These are phyloP conservation scores for Colletotrichum falcatum DNA, from an alignment of 2,329 filamentous ascomycete genomes.

Conservation along the genomic window DNA sequence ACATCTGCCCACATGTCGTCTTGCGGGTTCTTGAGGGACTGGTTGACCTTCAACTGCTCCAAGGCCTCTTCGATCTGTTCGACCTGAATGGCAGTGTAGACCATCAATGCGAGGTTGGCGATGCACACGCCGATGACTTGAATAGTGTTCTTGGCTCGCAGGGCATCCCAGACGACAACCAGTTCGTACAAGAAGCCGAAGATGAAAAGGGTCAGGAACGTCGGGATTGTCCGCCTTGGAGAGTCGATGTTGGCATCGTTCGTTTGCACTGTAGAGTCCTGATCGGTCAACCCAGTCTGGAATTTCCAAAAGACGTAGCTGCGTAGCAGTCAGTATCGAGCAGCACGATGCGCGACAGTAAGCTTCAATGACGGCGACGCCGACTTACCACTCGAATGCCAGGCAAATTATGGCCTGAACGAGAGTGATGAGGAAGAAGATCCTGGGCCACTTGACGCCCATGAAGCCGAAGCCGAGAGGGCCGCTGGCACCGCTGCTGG, in stretches of 20 bases:
- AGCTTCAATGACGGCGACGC: too few relatives aligned
- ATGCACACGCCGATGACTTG: constrained; percentile 95
- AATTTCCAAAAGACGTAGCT: constrained; percentile 94
- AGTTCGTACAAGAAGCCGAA: constrained; percentile 96
- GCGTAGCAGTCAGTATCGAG: constrained; percentile 15
- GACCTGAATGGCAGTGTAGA: constrained; percentile 94
- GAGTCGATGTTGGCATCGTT: constrained; percentile 59
- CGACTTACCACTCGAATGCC: constrained; percentile 84
- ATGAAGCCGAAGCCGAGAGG: constrained; percentile 73
- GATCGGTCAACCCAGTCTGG: constrained; percentile 67
- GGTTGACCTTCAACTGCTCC: constrained; percentile 57
- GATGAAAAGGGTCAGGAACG: constrained; percentile 95
- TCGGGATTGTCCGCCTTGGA: constrained; percentile 82
- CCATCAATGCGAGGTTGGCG: constrained; percentile 89
- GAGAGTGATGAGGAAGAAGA: constrained; percentile 80
- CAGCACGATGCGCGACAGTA: neutral
- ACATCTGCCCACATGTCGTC: constrained; percentile 75
- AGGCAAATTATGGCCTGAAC: constrained; percentile 85
- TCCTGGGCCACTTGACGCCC: constrained; percentile 87
- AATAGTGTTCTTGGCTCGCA: constrained; percentile 97
- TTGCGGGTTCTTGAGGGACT: constrained; percentile 48
- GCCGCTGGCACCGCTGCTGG: constrained; percentile 41
- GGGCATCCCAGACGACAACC: constrained; percentile 90
- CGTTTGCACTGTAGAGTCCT: constrained; percentile 43
- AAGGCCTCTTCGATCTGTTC: constrained; percentile 88